Percentiles rank a stretch among this genome's conserved stretches.
phyloP scores from a whole-genome alignment of 495 filamentous ascomycete genomes.

The Aspergillus funiculosus region DNA sequence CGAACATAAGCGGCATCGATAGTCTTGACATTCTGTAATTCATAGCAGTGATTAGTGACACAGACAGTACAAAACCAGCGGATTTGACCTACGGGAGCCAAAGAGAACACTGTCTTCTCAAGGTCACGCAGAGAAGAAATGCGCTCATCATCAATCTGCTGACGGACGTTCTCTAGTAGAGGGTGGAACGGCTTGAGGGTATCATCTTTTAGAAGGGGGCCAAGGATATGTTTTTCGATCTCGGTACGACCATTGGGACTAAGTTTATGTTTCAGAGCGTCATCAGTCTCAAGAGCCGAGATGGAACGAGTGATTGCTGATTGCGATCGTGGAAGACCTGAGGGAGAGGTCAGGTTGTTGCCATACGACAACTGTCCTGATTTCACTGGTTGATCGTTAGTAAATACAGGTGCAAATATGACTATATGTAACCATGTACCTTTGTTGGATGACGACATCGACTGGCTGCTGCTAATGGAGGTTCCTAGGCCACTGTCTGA shows the following conservation, averaged over 20 bases:
- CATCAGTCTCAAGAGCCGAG: constrained; percentile 21
- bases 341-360: constrained; percentile 6
- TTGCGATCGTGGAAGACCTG: constrained; percentile 18
- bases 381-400: constrained; percentile 16
- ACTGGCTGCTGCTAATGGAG: constrained; percentile 40
- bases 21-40: constrained; percentile 63
- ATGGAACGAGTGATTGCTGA: constrained; percentile 44
- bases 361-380: constrained; percentile 22
- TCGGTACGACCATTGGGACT: constrained; percentile 46
- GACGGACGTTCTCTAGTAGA: constrained; percentile 66
- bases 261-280: constrained; percentile 37
- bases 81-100: constrained; percentile 76
- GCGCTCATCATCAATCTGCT: constrained; percentile 69
- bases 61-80: constrained; percentile 17
- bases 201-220: constrained; percentile 50
- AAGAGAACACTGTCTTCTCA: constrained; percentile 80
- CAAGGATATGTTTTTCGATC: constrained; percentile 52
- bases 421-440: constrained; percentile 12
- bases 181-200: constrained; percentile 70
- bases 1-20: constrained; percentile 61
- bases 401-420: background rate
- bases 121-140: constrained; percentile 82
- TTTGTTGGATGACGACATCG: constrained; percentile 18
- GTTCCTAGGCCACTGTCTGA: constrained; percentile 54
- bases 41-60: constrained; percentile 33